phyloP scores from a whole-genome alignment of 495 filamentous ascomycete genomes.

The Podospora anserina region DNA sequence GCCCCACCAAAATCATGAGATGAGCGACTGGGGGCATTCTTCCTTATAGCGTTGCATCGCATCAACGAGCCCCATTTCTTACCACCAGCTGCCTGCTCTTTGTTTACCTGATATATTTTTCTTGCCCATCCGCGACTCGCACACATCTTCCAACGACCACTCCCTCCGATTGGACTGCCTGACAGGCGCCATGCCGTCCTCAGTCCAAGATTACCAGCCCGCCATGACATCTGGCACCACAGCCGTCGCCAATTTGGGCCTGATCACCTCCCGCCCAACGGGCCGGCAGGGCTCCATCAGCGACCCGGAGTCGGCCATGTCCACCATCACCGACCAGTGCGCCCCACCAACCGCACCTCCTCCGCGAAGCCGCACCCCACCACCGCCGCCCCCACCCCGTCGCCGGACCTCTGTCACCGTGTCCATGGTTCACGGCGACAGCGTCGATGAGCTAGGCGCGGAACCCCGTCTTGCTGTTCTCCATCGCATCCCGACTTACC shows the following conservation, averaged over 20 bases:
- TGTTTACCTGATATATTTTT: not conserved
- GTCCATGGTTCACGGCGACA: not conserved
- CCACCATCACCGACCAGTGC: not conserved
- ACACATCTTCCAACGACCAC: not conserved
- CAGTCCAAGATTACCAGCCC: not conserved
- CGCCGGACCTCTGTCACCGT: not conserved
- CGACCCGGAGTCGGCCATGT: not conserved
- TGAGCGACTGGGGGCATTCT: not conserved
- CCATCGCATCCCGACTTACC: slow-evolving; percentile 28
- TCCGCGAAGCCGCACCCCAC: not conserved
- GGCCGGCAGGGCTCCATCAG: not conserved
- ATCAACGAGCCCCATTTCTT: not conserved
- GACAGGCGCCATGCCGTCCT: not conserved
- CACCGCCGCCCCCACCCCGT: not conserved
- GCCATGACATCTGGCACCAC: not conserved
- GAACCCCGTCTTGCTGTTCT: slow-evolving; percentile 15
- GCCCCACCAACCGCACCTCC: not conserved
- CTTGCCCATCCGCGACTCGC: not conserved
- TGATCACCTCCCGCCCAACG: not conserved
- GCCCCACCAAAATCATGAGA: not conserved
- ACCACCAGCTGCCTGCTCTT: not conserved
- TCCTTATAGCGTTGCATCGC: not conserved
- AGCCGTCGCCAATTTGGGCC: not conserved
- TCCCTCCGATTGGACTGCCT: not conserved
- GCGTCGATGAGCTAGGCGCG: not conserved